Percentiles rank a stretch among this genome's conserved stretches.
Evolutionary conservation across 306 rosid genomes (phyloP).

Genomic region (Gleditsia sinensis): DNA sequence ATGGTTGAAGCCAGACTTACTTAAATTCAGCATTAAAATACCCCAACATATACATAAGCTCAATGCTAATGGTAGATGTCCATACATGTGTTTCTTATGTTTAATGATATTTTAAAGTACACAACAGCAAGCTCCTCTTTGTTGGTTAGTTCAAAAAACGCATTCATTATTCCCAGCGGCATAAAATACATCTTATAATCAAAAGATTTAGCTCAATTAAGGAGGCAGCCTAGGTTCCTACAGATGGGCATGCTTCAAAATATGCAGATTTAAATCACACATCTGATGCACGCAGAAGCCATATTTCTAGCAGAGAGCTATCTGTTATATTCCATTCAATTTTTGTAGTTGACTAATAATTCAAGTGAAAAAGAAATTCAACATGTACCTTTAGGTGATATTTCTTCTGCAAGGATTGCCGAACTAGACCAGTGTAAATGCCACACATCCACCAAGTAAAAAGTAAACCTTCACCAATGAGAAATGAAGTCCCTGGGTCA

Average conservation of each 20-base stretch:
- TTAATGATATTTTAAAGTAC: neutral
- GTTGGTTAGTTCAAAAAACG: neutral
- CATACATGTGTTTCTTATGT: neutral
- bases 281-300: conserved; percentile 24
- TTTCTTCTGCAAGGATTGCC: conserved; percentile 89
- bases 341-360: neutral
- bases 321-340: conserved; percentile 8
- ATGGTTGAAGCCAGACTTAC: neutral
- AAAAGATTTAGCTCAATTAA: neutral
- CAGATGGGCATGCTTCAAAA: neutral
- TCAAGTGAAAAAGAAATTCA: conserved; percentile 9
- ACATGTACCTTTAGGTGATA: conserved; percentile 83
- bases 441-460: conserved; percentile 99
- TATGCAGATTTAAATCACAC: conserved; percentile 14
- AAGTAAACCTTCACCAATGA: conserved; percentile 78
- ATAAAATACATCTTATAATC: neutral
- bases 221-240: neutral
- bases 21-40: neutral
- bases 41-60: neutral
- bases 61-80: neutral
- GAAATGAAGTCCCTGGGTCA: conserved; percentile 71
- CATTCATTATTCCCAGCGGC: neutral
- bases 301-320: conserved; percentile 5
- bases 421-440: conserved; percentile 81
- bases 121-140: neutral